Percentiles rank a stretch among this genome's conserved stretches.
These are phyloP conservation scores for Acephala macrosclerotiorum DNA, from an alignment of 2,329 filamentous ascomycete species.

Conservation along the genomic window DNA sequence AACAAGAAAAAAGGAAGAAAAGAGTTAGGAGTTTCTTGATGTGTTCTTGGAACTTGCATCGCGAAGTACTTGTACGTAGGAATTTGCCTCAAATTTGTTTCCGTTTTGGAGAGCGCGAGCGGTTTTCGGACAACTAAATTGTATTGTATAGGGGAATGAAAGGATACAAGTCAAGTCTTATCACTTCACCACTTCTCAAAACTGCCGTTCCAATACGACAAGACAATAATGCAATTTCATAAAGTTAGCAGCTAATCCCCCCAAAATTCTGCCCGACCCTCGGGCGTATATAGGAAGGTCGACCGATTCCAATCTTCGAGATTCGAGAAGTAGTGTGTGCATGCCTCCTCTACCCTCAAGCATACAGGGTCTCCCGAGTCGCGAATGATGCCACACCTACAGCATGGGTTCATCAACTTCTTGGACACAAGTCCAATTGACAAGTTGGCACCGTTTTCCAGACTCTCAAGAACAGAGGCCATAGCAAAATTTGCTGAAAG, in stretches of 20 bases:
- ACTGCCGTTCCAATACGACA: too few species aligned
- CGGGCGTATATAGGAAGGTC: constrained; percentile 3
- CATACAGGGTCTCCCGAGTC: constrained; percentile 10
- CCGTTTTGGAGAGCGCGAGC: too few species aligned
- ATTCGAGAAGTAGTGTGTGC: constrained; percentile 24
- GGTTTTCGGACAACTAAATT: too few species aligned
- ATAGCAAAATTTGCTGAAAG: constrained; percentile 33
- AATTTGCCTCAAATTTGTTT: too few species aligned
- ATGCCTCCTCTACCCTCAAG: constrained; percentile 18
- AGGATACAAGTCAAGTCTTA: too few species aligned
- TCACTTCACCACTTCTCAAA: too few species aligned
- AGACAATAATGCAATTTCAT: neutral
- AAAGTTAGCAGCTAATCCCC: neutral
- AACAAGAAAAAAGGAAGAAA: too few species aligned
- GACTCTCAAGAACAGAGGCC: constrained; percentile 2
- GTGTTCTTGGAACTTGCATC: too few species aligned
- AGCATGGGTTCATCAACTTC: constrained; percentile 24
- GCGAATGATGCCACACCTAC: constrained; percentile 19
- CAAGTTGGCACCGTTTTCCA: neutral
- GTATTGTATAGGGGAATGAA: too few species aligned
- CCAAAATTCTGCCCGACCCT: neutral
- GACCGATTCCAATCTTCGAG: constrained; percentile 23
- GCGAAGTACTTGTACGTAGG: too few species aligned
- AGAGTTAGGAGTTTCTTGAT: too few species aligned
- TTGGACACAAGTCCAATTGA: constrained; percentile 12